Percentiles rank a stretch among this genome's conserved stretches.
These are phyloP conservation scores for Penicillium robsamsonii DNA, from an alignment of 495 filamentous ascomycete genomes.

Conservation along the genomic window DNA sequence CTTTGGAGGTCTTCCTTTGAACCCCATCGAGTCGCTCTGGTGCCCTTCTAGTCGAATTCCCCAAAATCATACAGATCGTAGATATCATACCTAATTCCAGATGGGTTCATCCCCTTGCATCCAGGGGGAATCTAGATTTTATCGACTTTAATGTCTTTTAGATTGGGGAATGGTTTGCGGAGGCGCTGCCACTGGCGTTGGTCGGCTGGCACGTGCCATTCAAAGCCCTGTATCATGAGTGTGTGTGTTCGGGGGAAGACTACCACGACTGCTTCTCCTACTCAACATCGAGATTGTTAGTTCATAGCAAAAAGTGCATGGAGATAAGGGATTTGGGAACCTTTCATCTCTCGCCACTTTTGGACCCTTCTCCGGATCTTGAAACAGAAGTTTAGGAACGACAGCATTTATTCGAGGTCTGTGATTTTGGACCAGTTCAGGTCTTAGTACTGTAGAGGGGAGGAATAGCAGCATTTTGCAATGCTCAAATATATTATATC, in stretches of 20 bases:
- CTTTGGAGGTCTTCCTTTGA: conserved; percentile 58
- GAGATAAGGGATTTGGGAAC: background rate
- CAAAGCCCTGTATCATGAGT: conserved; percentile 70
- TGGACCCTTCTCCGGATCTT: conserved; percentile 11
- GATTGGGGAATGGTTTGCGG: conserved; percentile 47
- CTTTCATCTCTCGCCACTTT: conserved; percentile 19
- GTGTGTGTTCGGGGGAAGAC: conserved; percentile 53
- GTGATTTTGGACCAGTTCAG: background rate
- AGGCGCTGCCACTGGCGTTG: conserved; percentile 64
- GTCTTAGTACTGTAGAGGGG: background rate
- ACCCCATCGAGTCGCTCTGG: conserved; percentile 66
- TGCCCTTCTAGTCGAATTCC: conserved; percentile 72
- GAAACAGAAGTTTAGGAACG: conserved; percentile 16
- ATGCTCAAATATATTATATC: conserved; percentile 1
- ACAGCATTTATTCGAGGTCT: conserved; percentile 9
- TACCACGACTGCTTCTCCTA: conserved; percentile 31
- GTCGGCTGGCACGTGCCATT: conserved; percentile 71
- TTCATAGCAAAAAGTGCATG: background rate
- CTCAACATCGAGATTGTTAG: background rate
- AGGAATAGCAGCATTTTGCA: background rate
- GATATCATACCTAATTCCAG: conserved; percentile 70
- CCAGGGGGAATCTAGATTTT: conserved; percentile 72
- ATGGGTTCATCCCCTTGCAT: conserved; percentile 63
- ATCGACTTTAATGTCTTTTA: conserved; percentile 61
- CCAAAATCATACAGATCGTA: conserved; percentile 76